These are phyloP conservation scores for Cystofilobasidium ferigula DNA, from an alignment of 768 basidiomycete species.

Conservation along the genomic window DNA sequence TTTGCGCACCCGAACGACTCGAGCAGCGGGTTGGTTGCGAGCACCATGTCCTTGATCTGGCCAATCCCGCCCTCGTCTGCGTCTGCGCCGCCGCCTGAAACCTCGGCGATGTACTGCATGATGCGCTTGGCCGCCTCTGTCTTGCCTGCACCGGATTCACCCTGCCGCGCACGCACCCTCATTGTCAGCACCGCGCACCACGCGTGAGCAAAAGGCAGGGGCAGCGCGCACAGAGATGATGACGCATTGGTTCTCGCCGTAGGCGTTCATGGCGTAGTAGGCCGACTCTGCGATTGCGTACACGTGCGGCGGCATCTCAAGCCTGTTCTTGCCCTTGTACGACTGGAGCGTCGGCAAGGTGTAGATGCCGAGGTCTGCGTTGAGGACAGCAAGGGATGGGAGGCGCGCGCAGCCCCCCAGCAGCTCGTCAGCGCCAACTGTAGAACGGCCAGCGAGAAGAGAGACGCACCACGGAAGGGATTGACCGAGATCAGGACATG, in stretches of 20 bases:
- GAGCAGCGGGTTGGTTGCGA: slow-evolving; percentile 91
- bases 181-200: too few relatives aligned
- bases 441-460: too few relatives aligned
- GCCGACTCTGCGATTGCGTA: slow-evolving; percentile 93
- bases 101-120: slow-evolving; percentile 99
- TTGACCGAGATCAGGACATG: slow-evolving; percentile 97
- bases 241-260: slow-evolving; percentile 98
- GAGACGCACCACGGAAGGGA: slow-evolving; percentile 69
- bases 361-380: slow-evolving; percentile 87
- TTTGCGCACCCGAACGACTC: slow-evolving; percentile 99
- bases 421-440: too few relatives aligned
- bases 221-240: slow-evolving; percentile 58
- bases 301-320: slow-evolving; percentile 96
- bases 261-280: slow-evolving; percentile 98
- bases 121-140: slow-evolving; percentile 98
- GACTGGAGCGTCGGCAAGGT: slow-evolving; percentile 72
- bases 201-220: background rate
- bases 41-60: slow-evolving; percentile 98
- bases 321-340: slow-evolving; percentile 92
- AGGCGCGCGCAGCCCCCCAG: too few relatives aligned
- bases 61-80: slow-evolving; percentile 65
- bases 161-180: too few relatives aligned
- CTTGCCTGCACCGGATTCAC: slow-evolving; percentile 97
- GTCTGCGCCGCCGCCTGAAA: slow-evolving; percentile 54
- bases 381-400: background rate